Base-by-base conservation (phyloP, 1,284 basidiomycete genomes). In the Wolfiporia cocos region DNA sequence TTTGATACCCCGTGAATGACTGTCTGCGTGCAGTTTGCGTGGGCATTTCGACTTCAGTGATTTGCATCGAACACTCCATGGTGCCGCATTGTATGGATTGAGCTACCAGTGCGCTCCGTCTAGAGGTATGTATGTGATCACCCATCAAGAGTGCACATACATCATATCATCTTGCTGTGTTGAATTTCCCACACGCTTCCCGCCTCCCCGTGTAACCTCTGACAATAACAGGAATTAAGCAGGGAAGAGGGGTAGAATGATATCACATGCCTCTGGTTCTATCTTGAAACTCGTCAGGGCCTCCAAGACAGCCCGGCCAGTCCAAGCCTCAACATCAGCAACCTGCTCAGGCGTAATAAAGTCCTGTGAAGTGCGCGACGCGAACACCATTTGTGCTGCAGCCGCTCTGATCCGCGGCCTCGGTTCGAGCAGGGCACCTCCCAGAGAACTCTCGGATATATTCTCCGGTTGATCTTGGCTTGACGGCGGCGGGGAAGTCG, bases 301-400 rank as follows among this genome's bases (percentile, higher is more conserved):
- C 34, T 74, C 69, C 23, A 80, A 61, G 9, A 75, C 69, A 10
- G 68, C 71, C 41, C 54, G 61, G 11, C 82, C 79, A 21, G 76
- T 70, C 83, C 82, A 86, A 30, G 64, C 62, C 57, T 92, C 86
- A n/a, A 84, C 58, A 39, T 68, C 64, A 14, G 65, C 63, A 28
- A 89, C 86, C 45, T 78, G 67, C 29, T 76, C 68, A 5, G 88
- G 88, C 3, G 77, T 78, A 52, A 92, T 90, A 55, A 92, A 90
- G 41, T 74, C 84, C 47, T 70, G 72, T n/a, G 83, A 85, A 29
- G 68, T 72, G 33, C 89, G 75, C 37, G 81, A 75, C n/a, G 88
- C 89, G 54, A 89, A 92, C 17, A 91, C 77, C 77, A 92, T 88
- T 48, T 92, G 89, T 14, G 78, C 77, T 12, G 84, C 84, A 5